A percentile compares a stretch with the other conserved stretches of the same genome.
Conservation (phyloP, 129 eudicot species). For the Centrapalus pauciflorus region DNA sequence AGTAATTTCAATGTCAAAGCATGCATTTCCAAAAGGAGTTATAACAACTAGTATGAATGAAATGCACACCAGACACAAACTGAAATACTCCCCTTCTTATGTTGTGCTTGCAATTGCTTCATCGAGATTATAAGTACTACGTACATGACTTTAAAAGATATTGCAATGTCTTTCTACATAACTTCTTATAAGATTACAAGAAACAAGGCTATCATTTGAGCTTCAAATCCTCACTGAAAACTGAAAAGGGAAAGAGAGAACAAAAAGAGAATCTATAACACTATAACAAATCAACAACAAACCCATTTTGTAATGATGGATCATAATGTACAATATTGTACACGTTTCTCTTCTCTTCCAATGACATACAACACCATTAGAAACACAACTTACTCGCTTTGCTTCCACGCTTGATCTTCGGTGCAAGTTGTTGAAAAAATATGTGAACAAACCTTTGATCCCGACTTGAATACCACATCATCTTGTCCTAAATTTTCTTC, state of each 20-base stretch:
- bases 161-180: slow-evolving; percentile 2
- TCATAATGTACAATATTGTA: slow-evolving; percentile 28
- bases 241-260: no score
- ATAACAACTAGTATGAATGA: no score
- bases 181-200: slow-evolving; percentile 23
- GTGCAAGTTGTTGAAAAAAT: slow-evolving; percentile 14
- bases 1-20: no score
- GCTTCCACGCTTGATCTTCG: background rate
- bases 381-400: slow-evolving; percentile 9
- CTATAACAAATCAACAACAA: slow-evolving; percentile 34
- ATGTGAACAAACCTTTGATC: background rate
- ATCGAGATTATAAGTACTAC: slow-evolving; percentile 17
- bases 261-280: slow-evolving; percentile 16
- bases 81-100: slow-evolving; percentile 11
- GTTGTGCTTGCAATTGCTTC: slow-evolving; percentile 24
- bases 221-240: background rate
- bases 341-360: slow-evolving; percentile 26
- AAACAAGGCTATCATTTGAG: no score
- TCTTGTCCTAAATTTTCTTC: slow-evolving; percentile 44
- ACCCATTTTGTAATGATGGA: slow-evolving; percentile 17
- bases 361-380: slow-evolving; percentile 29
- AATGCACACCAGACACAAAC: background rate
- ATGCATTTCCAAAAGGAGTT: no score
- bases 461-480: slow-evolving; percentile 20
- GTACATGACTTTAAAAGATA: slow-evolving; percentile 28